Base-by-base conservation (phyloP, 2,329 filamentous ascomycete genomes). In the Nemania sp. region DNA sequence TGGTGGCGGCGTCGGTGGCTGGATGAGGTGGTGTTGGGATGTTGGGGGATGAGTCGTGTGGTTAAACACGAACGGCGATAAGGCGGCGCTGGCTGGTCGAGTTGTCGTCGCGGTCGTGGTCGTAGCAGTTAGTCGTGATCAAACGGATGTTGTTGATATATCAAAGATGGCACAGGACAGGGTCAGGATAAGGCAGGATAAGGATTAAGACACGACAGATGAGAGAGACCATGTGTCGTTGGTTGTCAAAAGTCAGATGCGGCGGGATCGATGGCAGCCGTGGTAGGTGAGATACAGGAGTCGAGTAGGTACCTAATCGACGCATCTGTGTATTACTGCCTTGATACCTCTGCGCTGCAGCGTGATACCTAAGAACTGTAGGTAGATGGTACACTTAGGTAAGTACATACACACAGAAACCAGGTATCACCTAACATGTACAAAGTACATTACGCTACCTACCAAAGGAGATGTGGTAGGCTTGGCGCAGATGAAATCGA, bases 181-280 rank as follows among this genome's bases (percentile, higher is more conserved):
- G 32, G 52, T 53, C 29, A 54, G 17, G 42, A 50, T 25, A 29
- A 25, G 55, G 42, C 45, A 55, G 56, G 55, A 57, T 34, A 52
- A n/a, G 52, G 25, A 29, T 29, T 29, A 29, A 29, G 25, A 29
- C 7, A 29, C 25, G 25, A 29, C 25, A 29, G 25, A 7, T 25
- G 20, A 29, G 60, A 53, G n/a, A 47, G 56, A 42, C 35, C 54
- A 43, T 57, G 51, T 58, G 52, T 64, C 54, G 58, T 62, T 29
- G 54, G 68, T 69, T 65, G 69, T 66, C 63, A 63, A 48, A 68
- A 63, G 60, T 59, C 57, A 60, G 60, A 63, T 58, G 67, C 64
- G 60, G 66, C 68, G 64, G 62, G 57, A 63, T 64, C 60, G 54
- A 57, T 62, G 60, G 64, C 59, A 65, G 54, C 35, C 18, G 34